Conservation (phyloP, 2,329 filamentous ascomycete species). For the Pestalotiopsis sp. region DNA sequence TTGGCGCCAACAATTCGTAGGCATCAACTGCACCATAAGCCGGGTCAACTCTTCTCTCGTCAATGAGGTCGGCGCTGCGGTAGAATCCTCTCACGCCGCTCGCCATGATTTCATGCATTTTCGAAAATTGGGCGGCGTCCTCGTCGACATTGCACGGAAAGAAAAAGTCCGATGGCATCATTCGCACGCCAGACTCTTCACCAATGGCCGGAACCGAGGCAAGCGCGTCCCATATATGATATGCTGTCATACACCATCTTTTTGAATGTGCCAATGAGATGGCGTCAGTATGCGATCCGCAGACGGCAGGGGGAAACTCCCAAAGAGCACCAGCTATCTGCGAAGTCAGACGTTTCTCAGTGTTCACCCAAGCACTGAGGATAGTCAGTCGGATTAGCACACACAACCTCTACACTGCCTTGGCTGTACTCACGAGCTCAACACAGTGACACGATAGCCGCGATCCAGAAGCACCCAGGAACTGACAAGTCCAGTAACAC, state of each 20-base stretch:
- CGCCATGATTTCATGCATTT: constrained; percentile 42
- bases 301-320: constrained; percentile 48
- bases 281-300: constrained; percentile 43
- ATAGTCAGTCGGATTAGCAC: neutral
- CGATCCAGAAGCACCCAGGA: constrained; percentile 46
- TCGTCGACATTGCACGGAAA: constrained; percentile 37
- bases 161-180: constrained; percentile 42
- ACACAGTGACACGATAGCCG: constrained; percentile 46
- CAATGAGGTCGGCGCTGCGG: constrained; percentile 34
- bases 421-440: constrained; percentile 29
- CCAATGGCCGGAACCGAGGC: constrained; percentile 34
- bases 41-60: constrained; percentile 35
- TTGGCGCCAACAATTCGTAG: constrained; percentile 45
- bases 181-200: constrained; percentile 37
- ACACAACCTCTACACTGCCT: neutral
- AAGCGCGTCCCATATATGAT: constrained; percentile 42
- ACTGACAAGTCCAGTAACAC: constrained; percentile 33
- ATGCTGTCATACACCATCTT: constrained; percentile 43
- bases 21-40: constrained; percentile 41
- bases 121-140: constrained; percentile 33
- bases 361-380: constrained; percentile 40
- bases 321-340: constrained; percentile 50
- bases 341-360: constrained; percentile 42
- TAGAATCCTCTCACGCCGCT: constrained; percentile 41
- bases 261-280: constrained; percentile 42